These are phyloP conservation scores for Camellia oleifera DNA, from an alignment of 179 eudicot genomes.

Conservation along the genomic window DNA sequence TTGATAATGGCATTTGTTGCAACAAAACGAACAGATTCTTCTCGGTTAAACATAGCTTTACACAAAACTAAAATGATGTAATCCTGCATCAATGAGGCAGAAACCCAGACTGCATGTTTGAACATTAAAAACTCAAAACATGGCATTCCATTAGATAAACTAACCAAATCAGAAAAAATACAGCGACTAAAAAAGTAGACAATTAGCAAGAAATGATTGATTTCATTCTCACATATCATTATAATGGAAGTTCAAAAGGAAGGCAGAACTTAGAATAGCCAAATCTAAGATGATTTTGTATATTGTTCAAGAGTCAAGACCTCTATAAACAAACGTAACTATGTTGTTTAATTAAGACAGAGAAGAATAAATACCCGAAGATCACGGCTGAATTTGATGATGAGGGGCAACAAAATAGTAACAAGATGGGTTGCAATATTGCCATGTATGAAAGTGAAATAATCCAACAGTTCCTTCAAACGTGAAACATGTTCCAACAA, in stretches of 20 bases:
- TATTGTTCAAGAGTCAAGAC: background rate
- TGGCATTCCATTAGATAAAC: background rate
- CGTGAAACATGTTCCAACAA: slow-evolving; percentile 48
- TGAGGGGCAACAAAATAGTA: slow-evolving; percentile 41
- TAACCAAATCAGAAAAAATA: background rate
- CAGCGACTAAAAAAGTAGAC: too few species aligned
- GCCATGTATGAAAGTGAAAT: slow-evolving; percentile 48
- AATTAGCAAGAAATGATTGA: background rate
- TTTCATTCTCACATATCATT: background rate
- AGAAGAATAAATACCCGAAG: slow-evolving; percentile 39
- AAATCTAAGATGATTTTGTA: background rate
- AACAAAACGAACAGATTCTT: slow-evolving; percentile 48
- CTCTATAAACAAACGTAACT: background rate
- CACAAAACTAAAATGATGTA: slow-evolving; percentile 52
- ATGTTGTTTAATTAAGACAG: background rate
- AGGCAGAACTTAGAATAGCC: background rate
- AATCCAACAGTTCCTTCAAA: slow-evolving; percentile 59
- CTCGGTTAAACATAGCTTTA: slow-evolving; percentile 63
- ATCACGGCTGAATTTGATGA: slow-evolving; percentile 41
- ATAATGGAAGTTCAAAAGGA: background rate
- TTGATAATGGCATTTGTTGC: slow-evolving; percentile 46
- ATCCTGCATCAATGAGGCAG: slow-evolving; percentile 32
- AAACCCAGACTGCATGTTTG: background rate
- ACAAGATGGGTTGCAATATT: slow-evolving; percentile 36
- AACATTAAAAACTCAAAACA: background rate